A percentile compares a stretch with the other conserved stretches of the same genome.
Conservation (phyloP, 345 rosid genomes). For the Gossypium arboreum region DNA sequence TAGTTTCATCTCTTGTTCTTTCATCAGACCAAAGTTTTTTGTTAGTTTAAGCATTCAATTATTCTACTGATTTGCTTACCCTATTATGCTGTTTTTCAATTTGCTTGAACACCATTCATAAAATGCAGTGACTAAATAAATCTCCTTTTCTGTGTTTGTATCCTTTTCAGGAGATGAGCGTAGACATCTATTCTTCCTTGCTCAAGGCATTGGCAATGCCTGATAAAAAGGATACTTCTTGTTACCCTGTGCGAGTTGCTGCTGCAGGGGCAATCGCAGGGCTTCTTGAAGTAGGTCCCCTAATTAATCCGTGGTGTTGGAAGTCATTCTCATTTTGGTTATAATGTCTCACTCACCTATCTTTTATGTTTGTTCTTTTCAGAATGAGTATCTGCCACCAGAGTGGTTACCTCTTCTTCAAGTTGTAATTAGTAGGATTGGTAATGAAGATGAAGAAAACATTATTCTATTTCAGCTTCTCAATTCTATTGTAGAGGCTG, state of each 20-base stretch:
- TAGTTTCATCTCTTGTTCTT: constrained; percentile 11
- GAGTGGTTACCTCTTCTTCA: constrained; percentile 79
- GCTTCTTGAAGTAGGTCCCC: constrained; percentile 61
- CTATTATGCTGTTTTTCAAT: neutral
- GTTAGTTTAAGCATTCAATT: constrained; percentile 2
- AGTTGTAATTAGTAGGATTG: constrained; percentile 61
- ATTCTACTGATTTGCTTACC: neutral
- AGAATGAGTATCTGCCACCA: constrained; percentile 78
- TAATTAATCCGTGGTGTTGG: constrained; percentile 10
- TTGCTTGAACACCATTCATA: neutral
- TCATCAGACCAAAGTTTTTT: constrained; percentile 10
- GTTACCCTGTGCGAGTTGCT: constrained; percentile 74
- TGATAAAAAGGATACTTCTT: constrained; percentile 47
- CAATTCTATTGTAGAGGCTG: constrained; percentile 59
- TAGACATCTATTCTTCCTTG: constrained; percentile 63
- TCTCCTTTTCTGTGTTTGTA: constrained; percentile 7
- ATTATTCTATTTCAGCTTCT: constrained; percentile 65
- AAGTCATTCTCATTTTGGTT: constrained; percentile 6
- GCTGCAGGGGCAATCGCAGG: constrained; percentile 74
- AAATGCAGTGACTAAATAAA: neutral
- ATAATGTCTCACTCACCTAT: constrained; percentile 16
- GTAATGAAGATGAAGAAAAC: constrained; percentile 62
- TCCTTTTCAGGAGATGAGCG: constrained; percentile 58
- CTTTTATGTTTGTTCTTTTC: constrained; percentile 25
- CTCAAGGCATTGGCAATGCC: constrained; percentile 68